Percentiles rank a stretch among this genome's conserved stretches.
These are phyloP conservation scores for Phytophthora cajani DNA, from an alignment of 352 stramenopile species.

Conservation along the genomic window DNA sequence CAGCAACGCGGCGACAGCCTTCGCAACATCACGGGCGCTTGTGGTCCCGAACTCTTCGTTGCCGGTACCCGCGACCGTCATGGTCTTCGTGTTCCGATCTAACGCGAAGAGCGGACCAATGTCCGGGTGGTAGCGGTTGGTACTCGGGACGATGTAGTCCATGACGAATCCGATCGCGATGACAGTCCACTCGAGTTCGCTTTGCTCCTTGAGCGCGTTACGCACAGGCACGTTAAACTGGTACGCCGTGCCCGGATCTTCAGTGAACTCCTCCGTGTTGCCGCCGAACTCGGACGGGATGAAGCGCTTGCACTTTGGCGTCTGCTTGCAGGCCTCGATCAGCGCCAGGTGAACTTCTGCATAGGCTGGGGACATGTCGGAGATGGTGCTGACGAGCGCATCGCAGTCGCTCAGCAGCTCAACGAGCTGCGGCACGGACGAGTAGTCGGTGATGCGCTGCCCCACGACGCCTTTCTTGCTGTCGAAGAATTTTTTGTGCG, in stretches of 20 bases:
- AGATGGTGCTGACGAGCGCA: constrained; percentile 38
- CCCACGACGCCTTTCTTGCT: constrained; percentile 36
- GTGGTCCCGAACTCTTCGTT: constrained; percentile 36
- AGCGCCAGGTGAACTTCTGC: constrained; percentile 30
- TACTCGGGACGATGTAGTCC: constrained; percentile 41
- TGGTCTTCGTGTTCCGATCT: constrained; percentile 34
- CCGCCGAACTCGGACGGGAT: constrained; percentile 47
- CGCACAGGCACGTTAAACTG: constrained; percentile 18
- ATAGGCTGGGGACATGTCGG: constrained; percentile 15
- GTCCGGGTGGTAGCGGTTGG: constrained; percentile 37
- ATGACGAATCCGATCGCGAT: constrained; percentile 38
- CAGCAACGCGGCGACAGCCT: constrained; percentile 29
- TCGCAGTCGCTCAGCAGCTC: constrained; percentile 40
- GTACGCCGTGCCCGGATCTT: constrained; percentile 17
- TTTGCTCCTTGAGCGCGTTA: constrained; percentile 33
- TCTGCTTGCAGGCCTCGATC: constrained; percentile 43
- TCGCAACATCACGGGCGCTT: constrained; percentile 32
- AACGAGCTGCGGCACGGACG: constrained; percentile 24
- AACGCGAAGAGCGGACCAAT: constrained; percentile 25
- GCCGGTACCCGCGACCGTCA: constrained; percentile 43
- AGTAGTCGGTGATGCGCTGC: constrained; percentile 43
- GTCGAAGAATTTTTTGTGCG: constrained; percentile 46
- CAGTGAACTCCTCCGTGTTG: constrained; percentile 38
- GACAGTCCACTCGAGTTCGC: constrained; percentile 46
- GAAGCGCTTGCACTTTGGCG: constrained; percentile 54